Conservation (phyloP, 2,329 filamentous ascomycete genomes). For the Drechslera avenae region DNA sequence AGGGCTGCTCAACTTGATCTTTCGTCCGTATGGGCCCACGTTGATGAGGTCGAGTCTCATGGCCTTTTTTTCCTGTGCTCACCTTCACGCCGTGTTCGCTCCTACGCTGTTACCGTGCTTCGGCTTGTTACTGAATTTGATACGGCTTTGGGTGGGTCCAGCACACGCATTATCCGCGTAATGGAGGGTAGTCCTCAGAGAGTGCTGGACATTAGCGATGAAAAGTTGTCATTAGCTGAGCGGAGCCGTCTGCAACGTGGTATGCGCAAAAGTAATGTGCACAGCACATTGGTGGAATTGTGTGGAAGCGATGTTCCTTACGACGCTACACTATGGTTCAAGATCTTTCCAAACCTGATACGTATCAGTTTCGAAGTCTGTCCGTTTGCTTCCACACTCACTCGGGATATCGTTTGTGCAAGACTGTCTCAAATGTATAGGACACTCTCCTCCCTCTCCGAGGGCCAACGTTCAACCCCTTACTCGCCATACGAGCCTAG, state of each 20-base stretch:
- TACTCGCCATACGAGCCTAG: slow-evolving; percentile 64
- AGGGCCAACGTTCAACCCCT: slow-evolving; percentile 59
- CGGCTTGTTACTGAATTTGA: slow-evolving; percentile 94
- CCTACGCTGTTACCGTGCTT: slow-evolving; percentile 90
- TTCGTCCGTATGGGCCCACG: slow-evolving; percentile 86
- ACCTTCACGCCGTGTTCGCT: slow-evolving; percentile 84
- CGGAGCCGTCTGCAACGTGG: slow-evolving; percentile 89
- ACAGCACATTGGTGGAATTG: slow-evolving; percentile 87
- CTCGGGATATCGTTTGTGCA: slow-evolving; percentile 89
- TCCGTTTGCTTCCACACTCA: slow-evolving; percentile 86
- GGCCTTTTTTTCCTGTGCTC: slow-evolving; percentile 97
- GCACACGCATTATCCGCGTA: slow-evolving; percentile 85
- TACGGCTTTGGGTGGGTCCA: slow-evolving; percentile 78
- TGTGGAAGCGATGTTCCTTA: slow-evolving; percentile 96
- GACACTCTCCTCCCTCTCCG: slow-evolving; percentile 77
- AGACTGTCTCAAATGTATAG: slow-evolving; percentile 92
- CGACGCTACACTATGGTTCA: slow-evolving; percentile 95
- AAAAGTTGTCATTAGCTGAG: slow-evolving; percentile 88
- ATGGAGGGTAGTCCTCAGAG: slow-evolving; percentile 86
- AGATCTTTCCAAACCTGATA: slow-evolving; percentile 94
- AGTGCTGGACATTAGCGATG: slow-evolving; percentile 90
- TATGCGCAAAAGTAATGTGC: slow-evolving; percentile 79
- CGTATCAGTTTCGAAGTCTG: slow-evolving; percentile 89
- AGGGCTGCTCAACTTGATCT: slow-evolving; percentile 80
- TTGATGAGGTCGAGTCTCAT: slow-evolving; percentile 96